Evolutionary conservation across 306 rosid species (phyloP).

Genomic region (Cicer judaicum): DNA sequence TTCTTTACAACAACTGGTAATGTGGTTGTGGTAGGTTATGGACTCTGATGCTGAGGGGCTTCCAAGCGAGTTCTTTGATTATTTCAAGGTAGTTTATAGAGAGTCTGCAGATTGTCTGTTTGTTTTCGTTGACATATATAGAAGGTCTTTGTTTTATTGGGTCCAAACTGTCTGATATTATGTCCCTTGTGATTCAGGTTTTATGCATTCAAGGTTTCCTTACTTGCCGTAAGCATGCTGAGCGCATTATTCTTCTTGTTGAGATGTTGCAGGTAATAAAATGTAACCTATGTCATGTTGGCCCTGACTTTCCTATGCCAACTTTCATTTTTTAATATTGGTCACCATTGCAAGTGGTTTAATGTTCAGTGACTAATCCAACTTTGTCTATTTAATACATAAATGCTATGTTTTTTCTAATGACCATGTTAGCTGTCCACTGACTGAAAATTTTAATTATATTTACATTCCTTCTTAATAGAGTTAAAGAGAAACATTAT

Average conservation of each 20-base stretch:
- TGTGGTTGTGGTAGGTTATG: conserved; percentile 77
- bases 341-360: conserved; percentile 6
- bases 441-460: conserved; percentile 2
- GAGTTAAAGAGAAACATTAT: conserved; percentile 12
- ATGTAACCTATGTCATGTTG: conserved; percentile 21
- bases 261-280: conserved; percentile 95
- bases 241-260: conserved; percentile 92
- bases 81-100: conserved; percentile 71
- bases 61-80: conserved; percentile 97
- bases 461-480: conserved; percentile 11
- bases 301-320: not conserved
- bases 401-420: conserved; percentile 1
- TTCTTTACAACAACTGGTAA: conserved; percentile 16
- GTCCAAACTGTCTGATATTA: conserved; percentile 41
- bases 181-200: conserved; percentile 62
- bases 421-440: conserved; percentile 6
- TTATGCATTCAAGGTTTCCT: conserved; percentile 99
- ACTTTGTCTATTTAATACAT: conserved; percentile 1
- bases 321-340: conserved; percentile 14
- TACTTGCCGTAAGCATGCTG: conserved; percentile 98
- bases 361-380: conserved; percentile 29
- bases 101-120: conserved; percentile 1
- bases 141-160: conserved; percentile 10
- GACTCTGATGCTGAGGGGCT: conserved; percentile 98
- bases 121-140: too few species aligned